Conservation (phyloP, 805 yeast genomes). For the Sugiyamaella boreocaroliniensis region DNA sequence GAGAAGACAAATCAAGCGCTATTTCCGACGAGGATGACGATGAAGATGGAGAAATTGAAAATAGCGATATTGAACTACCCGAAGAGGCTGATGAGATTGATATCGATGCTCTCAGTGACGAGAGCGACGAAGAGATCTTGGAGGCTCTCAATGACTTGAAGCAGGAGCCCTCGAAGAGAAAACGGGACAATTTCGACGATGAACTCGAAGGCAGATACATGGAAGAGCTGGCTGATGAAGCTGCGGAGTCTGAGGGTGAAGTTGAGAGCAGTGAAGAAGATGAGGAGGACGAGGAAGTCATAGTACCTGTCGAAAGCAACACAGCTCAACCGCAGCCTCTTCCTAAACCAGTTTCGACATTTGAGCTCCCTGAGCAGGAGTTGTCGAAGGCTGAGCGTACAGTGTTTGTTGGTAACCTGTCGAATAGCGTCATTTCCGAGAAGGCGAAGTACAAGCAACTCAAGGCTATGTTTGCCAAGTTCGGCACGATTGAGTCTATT, state of each 20-base stretch:
- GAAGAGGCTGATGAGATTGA: constrained; percentile 3
- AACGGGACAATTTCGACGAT: constrained; percentile 1
- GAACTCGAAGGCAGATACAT: constrained; percentile 5
- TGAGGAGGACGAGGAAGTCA: constrained; percentile 14
- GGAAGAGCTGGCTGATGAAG: neutral
- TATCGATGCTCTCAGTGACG: constrained; percentile 33
- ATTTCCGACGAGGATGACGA: neutral
- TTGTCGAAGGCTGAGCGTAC: constrained; percentile 78
- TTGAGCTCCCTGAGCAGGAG: constrained; percentile 59
- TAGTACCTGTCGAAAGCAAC: constrained; percentile 15
- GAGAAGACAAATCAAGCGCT: constrained; percentile 3
- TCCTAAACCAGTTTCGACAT: neutral
- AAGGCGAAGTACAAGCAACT: constrained; percentile 57
- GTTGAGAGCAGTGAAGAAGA: constrained; percentile 10
- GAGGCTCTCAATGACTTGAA: constrained; percentile 3
- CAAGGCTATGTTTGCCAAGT: constrained; percentile 47
- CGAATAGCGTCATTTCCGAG: constrained; percentile 54
- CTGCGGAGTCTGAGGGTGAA: constrained; percentile 5
- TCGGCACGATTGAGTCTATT: constrained; percentile 59
- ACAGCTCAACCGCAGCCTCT: neutral
- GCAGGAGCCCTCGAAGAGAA: neutral
- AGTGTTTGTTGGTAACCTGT: constrained; percentile 81
- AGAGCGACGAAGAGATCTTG: constrained; percentile 33
- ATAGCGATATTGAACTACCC: constrained; percentile 13
- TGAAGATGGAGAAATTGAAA: constrained; percentile 1